A percentile compares a stretch with the other conserved stretches of the same genome.
Evolutionary conservation across 208 protist genomes (phyloP).

Genomic region (Crithidia mellificae): DNA sequence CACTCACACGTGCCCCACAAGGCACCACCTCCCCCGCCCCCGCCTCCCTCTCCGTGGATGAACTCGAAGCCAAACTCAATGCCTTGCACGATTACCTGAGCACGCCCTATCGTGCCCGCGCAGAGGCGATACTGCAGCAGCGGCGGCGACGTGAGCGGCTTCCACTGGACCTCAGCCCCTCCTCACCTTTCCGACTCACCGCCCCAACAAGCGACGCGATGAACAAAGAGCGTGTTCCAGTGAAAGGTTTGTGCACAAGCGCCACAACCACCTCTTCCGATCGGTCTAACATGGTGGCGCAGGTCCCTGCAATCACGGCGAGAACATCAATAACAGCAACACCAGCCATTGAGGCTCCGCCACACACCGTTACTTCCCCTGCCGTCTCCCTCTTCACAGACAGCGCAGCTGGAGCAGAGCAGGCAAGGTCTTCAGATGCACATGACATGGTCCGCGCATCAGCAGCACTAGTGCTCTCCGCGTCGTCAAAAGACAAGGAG

Average conservation of each 20-base stretch:
- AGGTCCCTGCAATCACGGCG: too few relatives aligned
- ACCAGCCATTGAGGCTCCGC: too few relatives aligned
- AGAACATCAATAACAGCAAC: too few relatives aligned
- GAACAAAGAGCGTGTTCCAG: neutral
- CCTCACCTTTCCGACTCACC: neutral
- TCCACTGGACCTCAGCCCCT: neutral
- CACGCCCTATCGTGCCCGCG: slow-evolving; percentile 28
- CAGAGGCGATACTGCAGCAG: slow-evolving; percentile 23
- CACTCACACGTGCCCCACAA: neutral
- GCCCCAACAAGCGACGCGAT: neutral
- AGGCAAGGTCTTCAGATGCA: too few relatives aligned
- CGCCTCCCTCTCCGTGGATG: slow-evolving; percentile 23
- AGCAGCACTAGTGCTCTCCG: neutral
- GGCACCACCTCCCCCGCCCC: neutral
- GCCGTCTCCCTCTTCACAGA: neutral
- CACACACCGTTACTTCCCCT: neutral
- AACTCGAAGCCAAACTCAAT: slow-evolving; percentile 27
- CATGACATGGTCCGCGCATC: too few relatives aligned
- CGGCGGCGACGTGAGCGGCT: slow-evolving; percentile 19
- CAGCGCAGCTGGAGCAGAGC: neutral
- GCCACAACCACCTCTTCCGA: too few relatives aligned
- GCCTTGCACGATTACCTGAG: slow-evolving; percentile 36
- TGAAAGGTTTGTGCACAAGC: too few relatives aligned
- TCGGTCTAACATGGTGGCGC: too few relatives aligned
- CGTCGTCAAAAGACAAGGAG: neutral